phyloP scores from a whole-genome alignment of 164 flowering plant genomes.

The Berberis vulgaris region DNA sequence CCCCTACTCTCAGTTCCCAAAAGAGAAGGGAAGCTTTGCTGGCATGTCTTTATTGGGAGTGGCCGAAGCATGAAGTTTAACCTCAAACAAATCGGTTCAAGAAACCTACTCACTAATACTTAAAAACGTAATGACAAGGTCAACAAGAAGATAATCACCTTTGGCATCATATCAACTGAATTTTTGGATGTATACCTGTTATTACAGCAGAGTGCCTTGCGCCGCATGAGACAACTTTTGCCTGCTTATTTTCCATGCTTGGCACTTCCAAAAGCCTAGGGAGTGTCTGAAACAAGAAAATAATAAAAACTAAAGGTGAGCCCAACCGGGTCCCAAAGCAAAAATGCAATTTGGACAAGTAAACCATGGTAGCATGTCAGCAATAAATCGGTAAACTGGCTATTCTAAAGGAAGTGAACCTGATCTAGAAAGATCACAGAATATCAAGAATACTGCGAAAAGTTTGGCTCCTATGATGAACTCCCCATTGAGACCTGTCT shows the following conservation, averaged over 20 bases:
- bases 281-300: conserved; percentile 39
- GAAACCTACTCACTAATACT: too few species aligned
- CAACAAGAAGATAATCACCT: not conserved
- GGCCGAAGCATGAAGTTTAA: too few species aligned
- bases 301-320: conserved; percentile 1
- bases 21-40: too few species aligned
- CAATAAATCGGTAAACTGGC: too few species aligned
- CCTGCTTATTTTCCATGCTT: conserved; percentile 56
- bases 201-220: conserved; percentile 85
- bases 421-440: too few species aligned
- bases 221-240: conserved; percentile 73
- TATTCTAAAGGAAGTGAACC: too few species aligned
- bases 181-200: conserved; percentile 37
- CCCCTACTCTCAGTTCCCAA: too few species aligned
- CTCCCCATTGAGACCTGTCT: too few species aligned
- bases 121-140: not conserved
- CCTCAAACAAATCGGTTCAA: too few species aligned
- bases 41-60: too few species aligned
- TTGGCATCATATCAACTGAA: not conserved
- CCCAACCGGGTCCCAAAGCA: not conserved
- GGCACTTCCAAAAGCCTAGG: conserved; percentile 84
- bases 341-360: not conserved
- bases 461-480: too few species aligned
- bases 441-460: too few species aligned
- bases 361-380: not conserved